Evolutionary conservation across 768 basidiomycete genomes (phyloP), one percentile per base, ranked within the genome.

Genomic region (Pleurotus pulmonarius): DNA sequence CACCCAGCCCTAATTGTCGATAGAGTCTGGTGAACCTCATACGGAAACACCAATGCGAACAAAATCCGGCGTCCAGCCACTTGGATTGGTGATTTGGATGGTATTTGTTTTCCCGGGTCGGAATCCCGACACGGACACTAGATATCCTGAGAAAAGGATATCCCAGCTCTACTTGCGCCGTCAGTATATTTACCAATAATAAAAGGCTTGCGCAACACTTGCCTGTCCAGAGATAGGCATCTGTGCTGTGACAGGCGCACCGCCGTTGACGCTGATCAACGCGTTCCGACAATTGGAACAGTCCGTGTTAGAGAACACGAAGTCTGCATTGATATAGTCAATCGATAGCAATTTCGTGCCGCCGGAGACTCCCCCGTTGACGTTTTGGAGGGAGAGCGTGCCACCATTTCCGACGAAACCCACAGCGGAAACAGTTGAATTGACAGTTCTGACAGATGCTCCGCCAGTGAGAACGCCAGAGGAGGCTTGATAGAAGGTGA

Each of bases 211-310:
- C 46, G 8, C 7, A 41, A 7, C 38, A 63, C 70, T 34, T 57
- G 78, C 77, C 73, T 80, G 76, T 8, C 67, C 77, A 24, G 78
- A 78, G 55, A 80, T 71, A 2, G 78, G 77, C 73, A 79, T 74
- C 58, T 79, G 75, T 13, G 68, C 73, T 62, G 76, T 72, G 3
- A 78, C 71, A 3, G 73, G 65, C 5, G 69, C 55, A 5, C 75
- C 77, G 13, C 75, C 76, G 58, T 79, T 80, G 8, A 80, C 71
- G 58, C 77, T 78, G 38, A 79, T 67, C 43, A 74, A 74, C 8
- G 74, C 73, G 46, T 78, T 73, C 41, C 79, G 73, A 62, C 77
- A 79, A 59, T 80, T 80, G 5, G 79, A 78, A 65, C 78, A 79
- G 7, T 61, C 77, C 0, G 73, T 75, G 61, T 79, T 78, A 53